phyloP scores from a whole-genome alignment of 495 filamentous ascomycete species.

The Penicillium odoratum region DNA sequence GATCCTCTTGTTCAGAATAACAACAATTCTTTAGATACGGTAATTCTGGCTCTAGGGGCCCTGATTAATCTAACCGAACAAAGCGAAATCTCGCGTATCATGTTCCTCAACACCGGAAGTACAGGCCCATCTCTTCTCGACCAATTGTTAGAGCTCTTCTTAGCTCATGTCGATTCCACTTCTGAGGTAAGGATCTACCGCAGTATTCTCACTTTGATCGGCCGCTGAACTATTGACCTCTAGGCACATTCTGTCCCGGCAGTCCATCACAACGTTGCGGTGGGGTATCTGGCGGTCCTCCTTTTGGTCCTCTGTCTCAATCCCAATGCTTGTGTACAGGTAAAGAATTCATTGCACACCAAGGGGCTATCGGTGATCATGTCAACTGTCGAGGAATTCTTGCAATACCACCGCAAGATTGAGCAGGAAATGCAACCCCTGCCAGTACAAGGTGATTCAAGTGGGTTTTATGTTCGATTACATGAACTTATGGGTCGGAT shows the following conservation, averaged over 20 bases:
- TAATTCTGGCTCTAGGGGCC: conserved; percentile 78
- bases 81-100: conserved; percentile 52
- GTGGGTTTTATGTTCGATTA: conserved; percentile 59
- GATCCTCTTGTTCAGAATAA: conserved; percentile 45
- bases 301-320: conserved; percentile 76
- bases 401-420: conserved; percentile 72
- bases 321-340: conserved; percentile 45
- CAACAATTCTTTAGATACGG: conserved; percentile 57
- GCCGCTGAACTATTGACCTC: conserved; percentile 7
- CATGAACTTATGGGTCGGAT: conserved; percentile 47
- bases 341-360: conserved; percentile 55
- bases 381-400: conserved; percentile 84
- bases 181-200: conserved; percentile 42
- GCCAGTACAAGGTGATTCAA: conserved; percentile 31
- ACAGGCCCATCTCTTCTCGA: conserved; percentile 36
- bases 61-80: conserved; percentile 90
- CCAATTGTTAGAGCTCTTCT: conserved; percentile 45
- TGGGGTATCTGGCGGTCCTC: conserved; percentile 86
- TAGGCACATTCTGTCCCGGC: conserved; percentile 84
- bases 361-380: conserved; percentile 63
- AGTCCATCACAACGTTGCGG: conserved; percentile 81
- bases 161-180: conserved; percentile 37
- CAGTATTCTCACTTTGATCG: neutral
- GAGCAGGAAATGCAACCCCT: conserved; percentile 46
- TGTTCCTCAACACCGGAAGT: conserved; percentile 32